Evolutionary conservation across 495 filamentous ascomycete species (phyloP), one percentile per base, ranked within the genome.

Genomic region (Aspergillus biplanus): DNA sequence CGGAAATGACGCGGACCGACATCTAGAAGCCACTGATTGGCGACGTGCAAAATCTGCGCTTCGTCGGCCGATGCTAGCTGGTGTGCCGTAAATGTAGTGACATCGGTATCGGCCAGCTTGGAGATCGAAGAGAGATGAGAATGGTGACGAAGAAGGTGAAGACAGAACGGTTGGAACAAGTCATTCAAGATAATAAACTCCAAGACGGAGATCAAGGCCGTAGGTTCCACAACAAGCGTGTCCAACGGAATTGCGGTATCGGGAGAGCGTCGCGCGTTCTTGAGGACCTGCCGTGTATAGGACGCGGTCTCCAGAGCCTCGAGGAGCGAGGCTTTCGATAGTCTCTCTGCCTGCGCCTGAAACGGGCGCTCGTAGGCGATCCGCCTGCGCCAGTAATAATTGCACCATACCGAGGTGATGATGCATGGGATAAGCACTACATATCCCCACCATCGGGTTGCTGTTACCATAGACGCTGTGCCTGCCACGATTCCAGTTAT

Each of bases 391-490:
- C 80, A 85, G 59, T 79, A 77, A 47, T 73, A 72, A 61, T 85
- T 83, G 66, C 73, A 75, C 8, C 71, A 18, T 13, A 80, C 73
- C 13, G 76, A 66, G 5, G 71, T 69, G 12, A 80, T 69, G 27
- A 85, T 79, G 59, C 82, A 84, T 0, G 80, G 80, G n/a, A 76
- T 67, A 55, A 85, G 56, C 0, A 83, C 71, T 1, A 80, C 69
- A 46, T 85, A 85, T 39, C 80, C 82, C 75, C 76, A 80, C 80
- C 81, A 84, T 18, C 70, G 69, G 42, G 72, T 76, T 0, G 80
- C 79, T 1, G 82, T 83, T 35, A 80, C 75, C 63, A 84, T 75
- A 0, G 80, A 83, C 4, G 76, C 80, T 11, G 73, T 80, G n/a
- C 81, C 82, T 12, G 81, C 80, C 7, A 82, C 68, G 0, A 82